These are phyloP conservation scores for Aotearoamyces nothofagi DNA, from an alignment of 2,329 filamentous ascomycete species.

Conservation along the genomic window DNA sequence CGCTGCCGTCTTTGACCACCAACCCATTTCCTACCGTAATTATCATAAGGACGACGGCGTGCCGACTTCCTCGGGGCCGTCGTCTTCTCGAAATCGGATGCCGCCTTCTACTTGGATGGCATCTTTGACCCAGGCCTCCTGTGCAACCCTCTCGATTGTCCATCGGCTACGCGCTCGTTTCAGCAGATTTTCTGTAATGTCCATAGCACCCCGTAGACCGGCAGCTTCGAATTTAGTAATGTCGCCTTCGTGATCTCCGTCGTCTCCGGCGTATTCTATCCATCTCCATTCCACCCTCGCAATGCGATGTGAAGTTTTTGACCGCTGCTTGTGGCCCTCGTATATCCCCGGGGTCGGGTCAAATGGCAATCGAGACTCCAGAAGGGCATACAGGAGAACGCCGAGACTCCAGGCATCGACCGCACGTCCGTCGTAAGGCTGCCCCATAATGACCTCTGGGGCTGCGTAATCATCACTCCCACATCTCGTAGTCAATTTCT, in stretches of 20 bases:
- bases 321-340: constrained; percentile 61
- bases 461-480: constrained; percentile 96
- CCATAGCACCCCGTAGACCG: constrained; percentile 59
- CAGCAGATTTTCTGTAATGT: constrained; percentile 70
- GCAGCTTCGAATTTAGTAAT: constrained; percentile 42
- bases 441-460: constrained; percentile 89
- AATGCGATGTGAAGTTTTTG: constrained; percentile 82
- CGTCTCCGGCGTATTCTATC: constrained; percentile 70
- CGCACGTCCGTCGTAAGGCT: constrained; percentile 81
- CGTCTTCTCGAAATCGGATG: constrained; percentile 41
- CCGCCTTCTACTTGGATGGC: constrained; percentile 56
- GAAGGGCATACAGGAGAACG: constrained; percentile 80
- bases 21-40: neutral
- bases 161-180: constrained; percentile 71
- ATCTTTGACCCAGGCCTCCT: constrained; percentile 59
- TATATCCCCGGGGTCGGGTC: constrained; percentile 74
- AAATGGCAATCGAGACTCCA: constrained; percentile 87
- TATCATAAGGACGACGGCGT: neutral
- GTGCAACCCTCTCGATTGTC: constrained; percentile 57
- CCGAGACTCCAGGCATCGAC: constrained; percentile 94
- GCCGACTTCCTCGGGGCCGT: constrained; percentile 3
- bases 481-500: constrained; percentile 83
- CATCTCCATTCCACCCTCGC: constrained; percentile 92
- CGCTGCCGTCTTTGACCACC: too few relatives aligned
- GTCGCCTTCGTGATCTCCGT: constrained; percentile 70